Conservation (phyloP, 2,329 filamentous ascomycete species). For the Hypoxylon sp. region DNA sequence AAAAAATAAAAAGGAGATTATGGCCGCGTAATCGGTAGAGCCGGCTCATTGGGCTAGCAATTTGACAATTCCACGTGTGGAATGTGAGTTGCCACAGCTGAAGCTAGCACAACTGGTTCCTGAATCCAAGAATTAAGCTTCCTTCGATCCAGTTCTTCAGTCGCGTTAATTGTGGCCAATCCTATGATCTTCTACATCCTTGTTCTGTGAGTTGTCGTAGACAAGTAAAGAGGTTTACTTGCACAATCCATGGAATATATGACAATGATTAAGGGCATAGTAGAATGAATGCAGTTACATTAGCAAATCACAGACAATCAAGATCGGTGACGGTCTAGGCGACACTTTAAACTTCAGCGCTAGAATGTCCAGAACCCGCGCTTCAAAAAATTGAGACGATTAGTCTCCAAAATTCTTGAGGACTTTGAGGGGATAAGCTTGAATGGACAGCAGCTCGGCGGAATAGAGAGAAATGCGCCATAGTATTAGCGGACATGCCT, state of each 20-base stretch:
- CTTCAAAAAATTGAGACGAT: slow-evolving; percentile 24
- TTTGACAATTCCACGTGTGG: slow-evolving; percentile 25
- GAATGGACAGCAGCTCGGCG: slow-evolving; percentile 21
- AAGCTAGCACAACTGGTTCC: background rate
- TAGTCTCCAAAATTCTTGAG: slow-evolving; percentile 18
- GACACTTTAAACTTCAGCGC: background rate
- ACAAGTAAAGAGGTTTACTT: background rate
- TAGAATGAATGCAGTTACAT: background rate
- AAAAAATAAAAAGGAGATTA: slow-evolving; percentile 27
- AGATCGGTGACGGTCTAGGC: background rate
- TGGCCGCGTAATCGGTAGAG: slow-evolving; percentile 33
- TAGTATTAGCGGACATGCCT: slow-evolving; percentile 26
- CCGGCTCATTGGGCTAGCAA: slow-evolving; percentile 22
- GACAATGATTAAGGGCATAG: background rate
- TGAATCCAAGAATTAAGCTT: slow-evolving; percentile 2
- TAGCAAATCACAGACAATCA: background rate
- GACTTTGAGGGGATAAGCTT: slow-evolving; percentile 14
- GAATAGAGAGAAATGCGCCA: slow-evolving; percentile 19
- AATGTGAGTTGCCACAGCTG: slow-evolving; percentile 19
- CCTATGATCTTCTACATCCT: background rate
- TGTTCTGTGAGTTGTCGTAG: background rate
- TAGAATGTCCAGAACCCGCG: slow-evolving; percentile 1
- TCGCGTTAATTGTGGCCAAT: slow-evolving; percentile 12
- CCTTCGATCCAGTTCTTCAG: background rate
- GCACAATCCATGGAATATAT: background rate